These are phyloP conservation scores for Gossypium davidsonii DNA, from an alignment of 441 rosid species.

Conservation along the genomic window DNA sequence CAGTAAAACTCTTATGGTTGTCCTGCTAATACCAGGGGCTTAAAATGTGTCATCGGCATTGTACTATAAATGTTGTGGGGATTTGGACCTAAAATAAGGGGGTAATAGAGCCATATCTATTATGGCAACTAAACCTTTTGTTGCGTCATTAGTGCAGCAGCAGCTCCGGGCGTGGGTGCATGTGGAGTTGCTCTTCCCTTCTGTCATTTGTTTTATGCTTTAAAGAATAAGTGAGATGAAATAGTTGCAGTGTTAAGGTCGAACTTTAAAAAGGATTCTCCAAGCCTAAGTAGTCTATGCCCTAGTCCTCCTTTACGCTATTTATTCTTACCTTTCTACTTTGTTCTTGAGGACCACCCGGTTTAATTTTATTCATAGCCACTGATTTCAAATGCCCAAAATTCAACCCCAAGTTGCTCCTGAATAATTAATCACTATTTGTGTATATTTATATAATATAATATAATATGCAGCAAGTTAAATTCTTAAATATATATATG, in stretches of 20 bases:
- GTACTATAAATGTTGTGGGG: background rate
- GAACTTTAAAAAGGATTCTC: slow-evolving; percentile 35
- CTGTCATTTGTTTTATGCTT: slow-evolving; percentile 29
- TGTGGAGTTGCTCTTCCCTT: slow-evolving; percentile 33
- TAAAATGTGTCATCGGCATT: slow-evolving; percentile 10
- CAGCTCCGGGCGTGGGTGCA: slow-evolving; percentile 26
- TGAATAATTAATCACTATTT: background rate
- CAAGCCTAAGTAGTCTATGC: slow-evolving; percentile 24
- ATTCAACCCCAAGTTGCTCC: background rate
- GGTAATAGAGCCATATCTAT: slow-evolving; percentile 10
- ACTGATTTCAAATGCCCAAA: background rate
- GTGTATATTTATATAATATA: too few species aligned
- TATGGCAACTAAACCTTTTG: slow-evolving; percentile 17
- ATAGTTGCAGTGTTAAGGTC: slow-evolving; percentile 1
- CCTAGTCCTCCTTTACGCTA: slow-evolving; percentile 28
- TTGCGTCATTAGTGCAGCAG: slow-evolving; percentile 5
- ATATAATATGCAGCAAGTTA: too few species aligned
- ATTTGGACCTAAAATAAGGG: slow-evolving; percentile 25
- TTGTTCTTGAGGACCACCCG: slow-evolving; percentile 32
- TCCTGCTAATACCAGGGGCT: slow-evolving; percentile 16
- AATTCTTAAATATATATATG: too few species aligned
- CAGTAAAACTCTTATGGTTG: background rate
- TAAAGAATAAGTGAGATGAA: slow-evolving; percentile 28
- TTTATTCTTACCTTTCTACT: slow-evolving; percentile 24
- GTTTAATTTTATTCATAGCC: slow-evolving; percentile 17